Evolutionary conservation across 2,329 filamentous ascomycete genomes (phyloP).

Genomic region (Fusarium mexicanum): DNA sequence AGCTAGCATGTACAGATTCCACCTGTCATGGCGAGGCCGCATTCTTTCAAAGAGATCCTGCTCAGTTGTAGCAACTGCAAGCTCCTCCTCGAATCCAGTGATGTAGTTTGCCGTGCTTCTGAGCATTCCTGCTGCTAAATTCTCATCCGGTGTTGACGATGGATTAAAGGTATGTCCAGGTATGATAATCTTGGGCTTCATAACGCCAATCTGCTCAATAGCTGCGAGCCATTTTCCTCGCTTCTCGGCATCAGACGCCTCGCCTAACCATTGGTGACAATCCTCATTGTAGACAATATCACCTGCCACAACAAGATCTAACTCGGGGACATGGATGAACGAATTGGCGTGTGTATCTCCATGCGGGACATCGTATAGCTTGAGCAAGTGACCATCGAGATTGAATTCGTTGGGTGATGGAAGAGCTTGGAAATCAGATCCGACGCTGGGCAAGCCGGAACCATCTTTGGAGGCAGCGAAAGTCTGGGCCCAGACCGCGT

Average conservation of each 20-base stretch:
- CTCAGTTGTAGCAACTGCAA: neutral
- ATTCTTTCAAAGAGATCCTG: neutral
- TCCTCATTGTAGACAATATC: neutral
- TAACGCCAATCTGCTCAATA: neutral
- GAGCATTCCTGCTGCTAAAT: neutral
- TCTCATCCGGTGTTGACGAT: neutral
- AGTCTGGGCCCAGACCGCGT: neutral
- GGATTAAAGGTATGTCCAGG: neutral
- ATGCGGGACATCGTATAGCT: neutral
- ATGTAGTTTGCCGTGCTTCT: neutral
- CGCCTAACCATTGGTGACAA: neutral
- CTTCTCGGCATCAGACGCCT: neutral
- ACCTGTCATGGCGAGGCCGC: neutral
- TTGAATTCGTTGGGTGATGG: neutral
- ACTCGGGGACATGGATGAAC: neutral
- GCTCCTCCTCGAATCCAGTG: neutral
- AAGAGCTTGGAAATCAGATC: neutral
- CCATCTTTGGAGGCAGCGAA: neutral
- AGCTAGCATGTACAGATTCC: neutral
- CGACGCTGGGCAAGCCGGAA: neutral
- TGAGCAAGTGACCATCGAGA: neutral
- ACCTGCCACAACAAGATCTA: neutral
- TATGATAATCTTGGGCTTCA: neutral
- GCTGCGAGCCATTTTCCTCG: neutral
- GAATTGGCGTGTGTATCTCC: neutral